Evolutionary conservation across 1,284 basidiomycete species (phyloP), one percentile per base, ranked within the genome.

Genomic region (Earliella scabrosa): DNA sequence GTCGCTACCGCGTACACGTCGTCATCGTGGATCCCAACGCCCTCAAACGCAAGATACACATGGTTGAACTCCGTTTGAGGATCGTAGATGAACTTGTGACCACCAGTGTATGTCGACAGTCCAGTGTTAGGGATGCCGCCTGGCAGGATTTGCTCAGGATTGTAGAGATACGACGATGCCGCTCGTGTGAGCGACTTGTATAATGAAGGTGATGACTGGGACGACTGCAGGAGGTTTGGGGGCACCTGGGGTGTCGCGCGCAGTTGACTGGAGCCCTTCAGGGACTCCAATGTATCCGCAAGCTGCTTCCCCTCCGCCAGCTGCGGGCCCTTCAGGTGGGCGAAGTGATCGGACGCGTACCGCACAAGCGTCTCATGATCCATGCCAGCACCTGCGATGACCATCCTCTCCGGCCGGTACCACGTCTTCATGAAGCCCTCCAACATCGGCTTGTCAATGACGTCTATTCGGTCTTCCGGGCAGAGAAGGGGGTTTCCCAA

Each of bases 1-100:
- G 93, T 95, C 24, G 97, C 97, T 13, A 98, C 82, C 5, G 94
- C 85, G 71, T 97, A 99, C 46, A 99, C 92, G 74, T 98, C 97
- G 21, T 92, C 87, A 65, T 98, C 94, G 71, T 93, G 88, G 45
- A 98, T 95, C 9, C 93, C 92, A 9, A 95, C 82, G 31, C 95
- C 95, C 73, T 98, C 97, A 67, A 91, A 99, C 0, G 86, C 95
- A 47, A 98, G 80, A 71, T 98, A 97, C 45, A 98, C 80, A 73
- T 98, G 97, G 61, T 95, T 90, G 71, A 98, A 94, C 67, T 98
- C 92, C 54, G 87, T 79, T 0, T 85, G 77, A 0, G 82, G 74
- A 53, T 87, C 83, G 55, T 83, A 80, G 45, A 96, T 83, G 73
- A 90, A 93, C 40, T 81, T 77, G 60, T 88, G 78, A 21, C 97